Conservation (phyloP, 106 monocot species). For the Posidonia australis region DNA sequence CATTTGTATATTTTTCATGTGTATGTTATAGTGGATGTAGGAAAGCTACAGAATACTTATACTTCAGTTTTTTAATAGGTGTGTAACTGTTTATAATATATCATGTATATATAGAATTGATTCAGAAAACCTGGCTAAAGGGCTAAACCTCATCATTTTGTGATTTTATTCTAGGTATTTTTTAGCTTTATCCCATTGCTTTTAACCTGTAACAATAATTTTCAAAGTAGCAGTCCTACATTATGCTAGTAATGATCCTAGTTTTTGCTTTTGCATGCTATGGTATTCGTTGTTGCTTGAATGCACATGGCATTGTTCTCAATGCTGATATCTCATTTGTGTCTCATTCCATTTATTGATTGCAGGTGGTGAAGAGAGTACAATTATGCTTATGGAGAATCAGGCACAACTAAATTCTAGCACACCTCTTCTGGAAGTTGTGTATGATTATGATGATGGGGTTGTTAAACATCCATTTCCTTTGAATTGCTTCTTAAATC, state of each 20-base stretch:
- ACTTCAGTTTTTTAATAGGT: too few relatives aligned
- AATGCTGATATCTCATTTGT: not conserved
- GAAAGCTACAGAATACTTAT: too few relatives aligned
- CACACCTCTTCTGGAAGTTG: conserved; percentile 62
- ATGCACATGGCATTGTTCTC: not conserved
- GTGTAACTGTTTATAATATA: too few relatives aligned
- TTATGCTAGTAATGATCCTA: too few relatives aligned
- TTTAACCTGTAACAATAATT: too few relatives aligned
- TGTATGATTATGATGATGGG: conserved; percentile 47
- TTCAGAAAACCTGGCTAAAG: too few relatives aligned
- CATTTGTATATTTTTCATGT: not conserved
- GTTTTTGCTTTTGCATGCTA: too few relatives aligned
- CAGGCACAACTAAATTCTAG: conserved; percentile 38
- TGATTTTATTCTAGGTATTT: too few relatives aligned
- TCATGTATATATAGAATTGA: too few relatives aligned
- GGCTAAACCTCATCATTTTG: too few relatives aligned
- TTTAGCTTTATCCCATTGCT: not conserved
- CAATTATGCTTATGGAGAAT: conserved; percentile 83
- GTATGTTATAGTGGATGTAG: too few relatives aligned
- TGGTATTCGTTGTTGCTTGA: conserved; percentile 2
- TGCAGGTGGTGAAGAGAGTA: conserved; percentile 84
- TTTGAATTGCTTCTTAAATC: conserved; percentile 59
- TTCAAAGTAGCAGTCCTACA: too few relatives aligned
- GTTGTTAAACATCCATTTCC: conserved; percentile 92
- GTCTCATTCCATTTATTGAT: not conserved